Evolutionary conservation across 768 basidiomycete genomes (phyloP).

Genomic region (Lanmaoa rubissima): DNA sequence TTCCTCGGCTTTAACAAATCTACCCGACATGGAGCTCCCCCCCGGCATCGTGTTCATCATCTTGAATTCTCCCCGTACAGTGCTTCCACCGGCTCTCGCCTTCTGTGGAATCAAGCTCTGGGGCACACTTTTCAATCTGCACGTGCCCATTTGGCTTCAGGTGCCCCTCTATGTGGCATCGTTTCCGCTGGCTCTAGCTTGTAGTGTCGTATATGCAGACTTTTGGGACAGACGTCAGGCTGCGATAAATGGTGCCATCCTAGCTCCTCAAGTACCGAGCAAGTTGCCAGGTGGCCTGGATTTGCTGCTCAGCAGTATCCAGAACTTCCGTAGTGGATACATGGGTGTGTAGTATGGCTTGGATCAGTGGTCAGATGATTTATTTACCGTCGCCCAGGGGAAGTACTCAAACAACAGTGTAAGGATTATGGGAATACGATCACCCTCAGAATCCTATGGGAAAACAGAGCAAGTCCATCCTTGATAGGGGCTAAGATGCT

Average conservation of each 20-base stretch:
- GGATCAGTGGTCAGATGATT: not conserved
- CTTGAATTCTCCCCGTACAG: constrained; percentile 24
- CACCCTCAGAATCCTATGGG: constrained; percentile 36
- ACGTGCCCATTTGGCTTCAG: constrained; percentile 18
- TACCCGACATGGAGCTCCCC: constrained; percentile 29
- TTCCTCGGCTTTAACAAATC: not conserved
- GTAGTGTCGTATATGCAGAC: constrained; percentile 14
- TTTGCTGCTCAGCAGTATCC: constrained; percentile 23
- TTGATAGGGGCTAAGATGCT: not conserved
- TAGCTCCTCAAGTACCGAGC: constrained; percentile 34
- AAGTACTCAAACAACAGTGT: constrained; percentile 23
- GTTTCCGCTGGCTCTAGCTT: constrained; percentile 22
- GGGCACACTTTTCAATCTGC: constrained; percentile 1
- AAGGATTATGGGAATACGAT: constrained; percentile 32
- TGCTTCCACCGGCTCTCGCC: constrained; percentile 16
- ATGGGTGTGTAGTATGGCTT: constrained; percentile 26
- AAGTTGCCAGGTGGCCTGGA: constrained; percentile 39
- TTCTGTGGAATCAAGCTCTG: constrained; percentile 16
- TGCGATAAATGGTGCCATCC: constrained; percentile 25
- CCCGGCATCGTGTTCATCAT: constrained; percentile 33
- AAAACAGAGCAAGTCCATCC: constrained; percentile 35
- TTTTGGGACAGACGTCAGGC: constrained; percentile 13
- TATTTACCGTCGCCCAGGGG: constrained; percentile 23
- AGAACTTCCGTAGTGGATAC: constrained; percentile 27
- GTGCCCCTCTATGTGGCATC: constrained; percentile 20